phyloP scores from a whole-genome alignment of 441 rosid genomes.

The Adansonia rubrostipa region DNA sequence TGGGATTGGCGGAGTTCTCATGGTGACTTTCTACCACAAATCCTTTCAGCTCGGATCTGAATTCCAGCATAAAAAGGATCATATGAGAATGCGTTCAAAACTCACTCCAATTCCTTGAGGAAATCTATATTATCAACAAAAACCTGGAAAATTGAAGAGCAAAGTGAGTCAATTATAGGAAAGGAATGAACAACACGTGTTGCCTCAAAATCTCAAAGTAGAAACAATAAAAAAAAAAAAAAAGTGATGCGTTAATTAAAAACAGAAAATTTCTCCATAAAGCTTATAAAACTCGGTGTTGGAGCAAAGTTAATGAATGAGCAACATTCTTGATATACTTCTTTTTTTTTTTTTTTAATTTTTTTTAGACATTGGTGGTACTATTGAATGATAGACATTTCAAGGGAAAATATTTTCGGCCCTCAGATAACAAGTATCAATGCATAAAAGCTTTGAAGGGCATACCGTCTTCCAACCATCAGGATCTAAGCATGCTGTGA shows the following conservation, averaged over 20 bases:
- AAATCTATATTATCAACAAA: conserved; percentile 91
- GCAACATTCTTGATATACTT: not conserved
- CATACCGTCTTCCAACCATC: conserved; percentile 64
- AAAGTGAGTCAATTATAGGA: conserved; percentile 9
- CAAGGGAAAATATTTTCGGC: not conserved
- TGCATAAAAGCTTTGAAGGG: conserved; percentile 1
- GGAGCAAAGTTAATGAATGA: not conserved
- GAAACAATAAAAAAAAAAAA: not conserved
- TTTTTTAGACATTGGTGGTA: not conserved
- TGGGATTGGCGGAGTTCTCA: conserved; percentile 21
- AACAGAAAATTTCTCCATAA: not conserved
- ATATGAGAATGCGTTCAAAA: conserved; percentile 21
- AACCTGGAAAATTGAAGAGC: conserved; percentile 49
- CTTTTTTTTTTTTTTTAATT: not conserved
- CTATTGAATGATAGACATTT: not conserved
- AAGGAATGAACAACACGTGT: not conserved
- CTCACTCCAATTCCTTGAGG: conserved; percentile 87
- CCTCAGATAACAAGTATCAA: not conserved
- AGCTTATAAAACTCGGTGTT: not conserved
- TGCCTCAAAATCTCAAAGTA: not conserved
- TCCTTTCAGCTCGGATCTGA: conserved; percentile 27
- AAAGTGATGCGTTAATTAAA: not conserved
- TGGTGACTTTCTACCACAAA: conserved; percentile 25
- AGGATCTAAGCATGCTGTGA: conserved; percentile 57
- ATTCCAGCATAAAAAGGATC: conserved; percentile 25